Percentiles rank a stretch among this genome's conserved stretches.
phyloP scores from a whole-genome alignment of 768 basidiomycete species.

The Mycena indigotica region DNA sequence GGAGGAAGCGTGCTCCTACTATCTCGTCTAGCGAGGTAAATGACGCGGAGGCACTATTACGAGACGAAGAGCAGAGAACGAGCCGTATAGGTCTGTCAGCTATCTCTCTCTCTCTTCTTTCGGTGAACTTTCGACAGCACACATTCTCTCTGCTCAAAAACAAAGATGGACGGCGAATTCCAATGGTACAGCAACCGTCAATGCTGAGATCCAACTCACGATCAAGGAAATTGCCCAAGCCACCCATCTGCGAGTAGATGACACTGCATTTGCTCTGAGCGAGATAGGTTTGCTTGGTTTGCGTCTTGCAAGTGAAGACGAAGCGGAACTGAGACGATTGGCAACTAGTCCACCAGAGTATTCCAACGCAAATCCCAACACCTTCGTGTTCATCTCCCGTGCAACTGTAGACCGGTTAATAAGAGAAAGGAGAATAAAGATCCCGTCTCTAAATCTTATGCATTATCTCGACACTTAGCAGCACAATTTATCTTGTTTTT shows the following conservation, averaged over 20 bases:
- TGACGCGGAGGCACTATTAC: constrained; percentile 35
- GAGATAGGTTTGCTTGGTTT: constrained; percentile 77
- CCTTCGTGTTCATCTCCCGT: constrained; percentile 57
- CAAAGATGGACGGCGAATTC: constrained; percentile 39
- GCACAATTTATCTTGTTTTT: too few relatives aligned
- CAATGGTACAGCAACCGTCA: constrained; percentile 72
- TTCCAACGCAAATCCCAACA: constrained; percentile 42
- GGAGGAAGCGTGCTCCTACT: constrained; percentile 56
- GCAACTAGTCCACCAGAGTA: constrained; percentile 1
- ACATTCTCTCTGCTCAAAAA: constrained; percentile 43
- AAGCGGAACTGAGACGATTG: constrained; percentile 27
- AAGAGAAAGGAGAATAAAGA: constrained; percentile 67
- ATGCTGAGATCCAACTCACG: constrained; percentile 68
- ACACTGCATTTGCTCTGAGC: constrained; percentile 85
- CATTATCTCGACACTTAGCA: too few relatives aligned
- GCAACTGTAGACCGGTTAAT: constrained; percentile 72
- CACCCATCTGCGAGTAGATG: constrained; percentile 81
- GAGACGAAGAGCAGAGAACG: constrained; percentile 38
- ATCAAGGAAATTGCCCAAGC: constrained; percentile 78
- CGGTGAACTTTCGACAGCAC: constrained; percentile 40
- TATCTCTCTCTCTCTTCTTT: neutral
- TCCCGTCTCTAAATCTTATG: neutral
- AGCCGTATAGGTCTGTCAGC: constrained; percentile 39
- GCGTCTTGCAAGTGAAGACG: constrained; percentile 34
- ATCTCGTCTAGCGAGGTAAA: constrained; percentile 74